Evolutionary conservation across 768 basidiomycete species (phyloP).

Genomic region (Suillus clintonianus): DNA sequence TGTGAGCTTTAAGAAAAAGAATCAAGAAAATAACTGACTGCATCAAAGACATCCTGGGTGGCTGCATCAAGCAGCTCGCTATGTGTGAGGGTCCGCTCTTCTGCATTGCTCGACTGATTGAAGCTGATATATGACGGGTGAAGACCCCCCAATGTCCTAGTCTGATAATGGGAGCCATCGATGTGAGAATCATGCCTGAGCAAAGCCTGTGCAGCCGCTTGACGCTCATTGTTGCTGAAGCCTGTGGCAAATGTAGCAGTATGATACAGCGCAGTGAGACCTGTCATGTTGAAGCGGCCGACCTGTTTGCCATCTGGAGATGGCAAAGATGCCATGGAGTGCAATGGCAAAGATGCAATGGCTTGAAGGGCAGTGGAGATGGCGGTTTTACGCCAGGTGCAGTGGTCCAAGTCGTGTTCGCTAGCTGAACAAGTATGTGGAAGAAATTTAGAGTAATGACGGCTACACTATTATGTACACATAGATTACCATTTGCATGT

Average conservation of each 20-base stretch:
- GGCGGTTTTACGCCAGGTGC: not conserved
- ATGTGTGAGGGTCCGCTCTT: not conserved
- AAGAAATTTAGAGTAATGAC: no score
- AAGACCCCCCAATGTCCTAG: not conserved
- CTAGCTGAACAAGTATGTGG: not conserved
- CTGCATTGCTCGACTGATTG: not conserved
- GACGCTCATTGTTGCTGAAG: not conserved
- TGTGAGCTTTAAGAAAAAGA: not conserved
- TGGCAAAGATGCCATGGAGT: not conserved
- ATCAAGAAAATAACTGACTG: conserved; percentile 1
- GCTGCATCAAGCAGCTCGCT: not conserved
- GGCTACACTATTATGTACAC: no score
- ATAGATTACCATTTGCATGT: no score
- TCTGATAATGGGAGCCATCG: conserved; percentile 3
- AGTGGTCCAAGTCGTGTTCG: not conserved
- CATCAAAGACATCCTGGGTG: not conserved
- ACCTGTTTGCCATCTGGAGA: not conserved
- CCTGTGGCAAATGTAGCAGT: not conserved
- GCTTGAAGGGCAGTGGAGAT: not conserved
- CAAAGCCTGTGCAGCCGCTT: not conserved
- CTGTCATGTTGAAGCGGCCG: conserved; percentile 7
- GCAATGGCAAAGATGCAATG: not conserved
- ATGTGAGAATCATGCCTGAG: conserved; percentile 3
- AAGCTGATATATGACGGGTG: conserved; percentile 8
- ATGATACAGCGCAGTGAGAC: conserved; percentile 8